phyloP scores from a whole-genome alignment of 2,329 filamentous ascomycete genomes.

The Diaporthe helianthi region DNA sequence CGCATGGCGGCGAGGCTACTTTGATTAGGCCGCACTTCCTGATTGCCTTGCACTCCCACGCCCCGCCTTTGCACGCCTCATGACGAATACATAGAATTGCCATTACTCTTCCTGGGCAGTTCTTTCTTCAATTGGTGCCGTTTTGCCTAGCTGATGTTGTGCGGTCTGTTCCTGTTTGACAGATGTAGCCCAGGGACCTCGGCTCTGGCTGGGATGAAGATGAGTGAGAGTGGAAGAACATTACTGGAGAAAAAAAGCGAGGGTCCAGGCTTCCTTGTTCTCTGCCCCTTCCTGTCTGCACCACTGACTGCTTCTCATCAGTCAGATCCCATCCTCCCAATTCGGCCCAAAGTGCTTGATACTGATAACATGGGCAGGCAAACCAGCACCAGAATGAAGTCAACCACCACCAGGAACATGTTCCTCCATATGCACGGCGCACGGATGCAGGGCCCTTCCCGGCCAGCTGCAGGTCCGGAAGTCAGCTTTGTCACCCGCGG shows the following conservation, averaged over 20 bases:
- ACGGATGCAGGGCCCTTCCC: constrained; percentile 4
- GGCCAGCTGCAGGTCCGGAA: constrained; percentile 24
- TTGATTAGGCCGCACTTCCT: constrained; percentile 2
- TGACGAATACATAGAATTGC: not conserved
- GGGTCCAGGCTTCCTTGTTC: not conserved
- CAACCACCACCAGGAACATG: no score
- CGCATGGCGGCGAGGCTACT: not conserved
- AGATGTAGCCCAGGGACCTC: not conserved
- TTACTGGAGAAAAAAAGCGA: not conserved
- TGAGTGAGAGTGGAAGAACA: not conserved
- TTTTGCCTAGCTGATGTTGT: not conserved
- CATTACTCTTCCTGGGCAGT: not conserved
- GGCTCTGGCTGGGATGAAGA: not conserved
- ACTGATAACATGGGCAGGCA: constrained; percentile 6
- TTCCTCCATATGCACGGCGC: not conserved
- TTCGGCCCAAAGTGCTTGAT: not conserved
- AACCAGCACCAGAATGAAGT: not conserved
- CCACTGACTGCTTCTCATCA: not conserved
- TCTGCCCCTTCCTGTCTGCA: not conserved
- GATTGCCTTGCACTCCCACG: not conserved
- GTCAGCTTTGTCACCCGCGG: constrained; percentile 15
- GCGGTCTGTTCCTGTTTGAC: not conserved
- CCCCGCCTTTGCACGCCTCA: not conserved
- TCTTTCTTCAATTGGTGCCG: not conserved
- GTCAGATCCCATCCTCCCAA: not conserved